Conservation (phyloP, 2,329 filamentous ascomycete species). For the Paecilomyces fulvus region DNA sequence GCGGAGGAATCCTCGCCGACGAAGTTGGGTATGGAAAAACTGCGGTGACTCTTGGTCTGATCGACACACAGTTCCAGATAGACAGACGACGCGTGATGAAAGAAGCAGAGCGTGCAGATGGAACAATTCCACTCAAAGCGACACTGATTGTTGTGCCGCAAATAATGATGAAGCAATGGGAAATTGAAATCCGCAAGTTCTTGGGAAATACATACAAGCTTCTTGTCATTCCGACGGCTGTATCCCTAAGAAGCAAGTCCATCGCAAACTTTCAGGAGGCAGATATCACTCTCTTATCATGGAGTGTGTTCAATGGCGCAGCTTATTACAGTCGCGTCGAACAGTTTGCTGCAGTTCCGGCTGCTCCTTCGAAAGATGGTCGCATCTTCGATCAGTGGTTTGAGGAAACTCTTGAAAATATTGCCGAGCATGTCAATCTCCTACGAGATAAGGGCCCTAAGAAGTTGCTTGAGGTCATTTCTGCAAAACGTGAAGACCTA, state of each 20-base stretch:
- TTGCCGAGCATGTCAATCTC: slow-evolving; percentile 35
- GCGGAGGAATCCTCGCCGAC: slow-evolving; percentile 56
- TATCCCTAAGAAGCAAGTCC: slow-evolving; percentile 32
- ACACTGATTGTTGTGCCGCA: slow-evolving; percentile 53
- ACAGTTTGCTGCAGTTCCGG: slow-evolving; percentile 41
- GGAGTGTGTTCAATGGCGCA: slow-evolving; percentile 38
- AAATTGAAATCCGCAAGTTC: slow-evolving; percentile 45
- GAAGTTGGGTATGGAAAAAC: slow-evolving; percentile 62
- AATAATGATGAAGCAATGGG: slow-evolving; percentile 52
- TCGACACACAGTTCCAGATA: slow-evolving; percentile 38
- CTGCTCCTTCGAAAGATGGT: slow-evolving; percentile 30
- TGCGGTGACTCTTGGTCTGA: slow-evolving; percentile 49
- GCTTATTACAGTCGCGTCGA: slow-evolving; percentile 45
- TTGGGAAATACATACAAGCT: slow-evolving; percentile 37
- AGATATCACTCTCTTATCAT: slow-evolving; percentile 50
- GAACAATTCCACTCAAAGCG: slow-evolving; percentile 41
- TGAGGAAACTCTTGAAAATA: slow-evolving; percentile 29
- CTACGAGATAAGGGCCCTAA: slow-evolving; percentile 22
- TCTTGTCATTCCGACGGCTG: slow-evolving; percentile 33
- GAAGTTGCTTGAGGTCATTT: slow-evolving; percentile 23
- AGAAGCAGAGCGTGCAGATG: slow-evolving; percentile 4
- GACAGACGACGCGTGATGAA: slow-evolving; percentile 7
- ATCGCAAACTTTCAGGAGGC: slow-evolving; percentile 41
- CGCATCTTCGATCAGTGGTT: slow-evolving; percentile 50
- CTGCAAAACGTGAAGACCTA: slow-evolving; percentile 19